A percentile compares a stretch with the other conserved stretches of the same genome.
Evolutionary conservation across 805 yeast species (phyloP).

Genomic region (Hanseniaspora meyeri): DNA sequence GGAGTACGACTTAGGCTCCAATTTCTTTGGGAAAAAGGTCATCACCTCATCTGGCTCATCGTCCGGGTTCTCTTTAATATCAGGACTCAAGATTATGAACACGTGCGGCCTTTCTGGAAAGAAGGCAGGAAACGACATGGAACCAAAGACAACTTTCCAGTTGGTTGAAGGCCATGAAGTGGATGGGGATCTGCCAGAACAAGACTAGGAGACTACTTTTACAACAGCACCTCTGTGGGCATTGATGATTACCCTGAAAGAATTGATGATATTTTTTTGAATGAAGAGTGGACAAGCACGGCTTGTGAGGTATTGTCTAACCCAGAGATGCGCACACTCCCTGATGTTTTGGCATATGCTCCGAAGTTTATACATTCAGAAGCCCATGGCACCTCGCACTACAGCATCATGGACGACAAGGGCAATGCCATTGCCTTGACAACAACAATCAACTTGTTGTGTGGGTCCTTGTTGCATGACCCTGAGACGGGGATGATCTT

Average conservation of each 20-base stretch:
- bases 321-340: constrained; percentile 34
- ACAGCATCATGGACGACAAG: constrained; percentile 60
- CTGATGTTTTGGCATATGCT: constrained; percentile 57
- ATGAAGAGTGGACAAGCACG: constrained; percentile 42
- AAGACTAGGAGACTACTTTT: constrained; percentile 59
- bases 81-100: constrained; percentile 60
- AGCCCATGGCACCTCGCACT: constrained; percentile 87
- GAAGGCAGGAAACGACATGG: constrained; percentile 34
- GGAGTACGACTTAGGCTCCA: constrained; percentile 19
- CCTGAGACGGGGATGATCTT: constrained; percentile 67
- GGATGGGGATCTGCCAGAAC: constrained; percentile 82
- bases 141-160: constrained; percentile 45
- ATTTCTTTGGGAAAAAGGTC: constrained; percentile 17
- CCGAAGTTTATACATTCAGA: constrained; percentile 68
- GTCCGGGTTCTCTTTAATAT: constrained; percentile 67
- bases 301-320: constrained; percentile 39
- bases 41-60: constrained; percentile 49
- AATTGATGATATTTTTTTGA: constrained; percentile 35
- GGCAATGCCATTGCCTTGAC: constrained; percentile 79
- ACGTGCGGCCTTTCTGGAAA: constrained; percentile 24
- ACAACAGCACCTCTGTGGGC: constrained; percentile 16
- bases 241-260: constrained; percentile 25
- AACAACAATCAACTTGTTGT: constrained; percentile 71
- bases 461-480: constrained; percentile 78
- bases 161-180: constrained; percentile 78